phyloP scores from a whole-genome alignment of 805 yeast species.

The Kazachstania taianensis region DNA sequence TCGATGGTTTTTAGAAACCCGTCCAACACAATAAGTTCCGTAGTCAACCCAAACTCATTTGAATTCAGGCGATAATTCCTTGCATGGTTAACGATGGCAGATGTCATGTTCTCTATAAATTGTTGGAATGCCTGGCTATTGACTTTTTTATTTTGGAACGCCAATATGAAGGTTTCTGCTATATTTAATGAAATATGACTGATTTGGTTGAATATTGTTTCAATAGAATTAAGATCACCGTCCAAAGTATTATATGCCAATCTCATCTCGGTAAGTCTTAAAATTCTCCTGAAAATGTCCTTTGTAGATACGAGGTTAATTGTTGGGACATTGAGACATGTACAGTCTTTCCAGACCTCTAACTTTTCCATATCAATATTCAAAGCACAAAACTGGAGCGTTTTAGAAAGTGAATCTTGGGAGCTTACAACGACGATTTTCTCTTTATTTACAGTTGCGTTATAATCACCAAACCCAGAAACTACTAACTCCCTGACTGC shows the following conservation, averaged over 20 bases:
- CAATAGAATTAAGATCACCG: slow-evolving; percentile 11
- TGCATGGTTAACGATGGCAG: neutral
- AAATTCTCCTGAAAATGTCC: slow-evolving; percentile 19
- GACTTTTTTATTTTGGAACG: slow-evolving; percentile 8
- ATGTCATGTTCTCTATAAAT: neutral
- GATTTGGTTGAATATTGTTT: slow-evolving; percentile 5
- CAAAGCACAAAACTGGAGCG: slow-evolving; percentile 36
- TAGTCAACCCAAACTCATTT: neutral
- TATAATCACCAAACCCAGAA: slow-evolving; percentile 35
- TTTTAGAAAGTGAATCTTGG: slow-evolving; percentile 3
- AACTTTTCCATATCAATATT: slow-evolving; percentile 28
- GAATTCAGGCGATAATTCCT: neutral
- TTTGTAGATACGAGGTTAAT: slow-evolving; percentile 9
- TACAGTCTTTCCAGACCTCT: slow-evolving; percentile 29
- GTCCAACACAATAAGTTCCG: neutral
- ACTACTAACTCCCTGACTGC: slow-evolving; percentile 24
- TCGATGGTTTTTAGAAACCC: neutral
- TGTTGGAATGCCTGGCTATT: neutral
- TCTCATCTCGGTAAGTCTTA: slow-evolving; percentile 25
- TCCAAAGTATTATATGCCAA: slow-evolving; percentile 26
- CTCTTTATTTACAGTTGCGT: slow-evolving; percentile 31
- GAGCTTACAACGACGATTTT: slow-evolving; percentile 31
- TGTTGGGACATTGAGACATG: slow-evolving; percentile 11
- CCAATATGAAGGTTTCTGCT: slow-evolving; percentile 1
- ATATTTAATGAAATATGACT: slow-evolving; percentile 4